phyloP scores from a whole-genome alignment of 2,329 filamentous ascomycete genomes.

The Endothia cerciana region DNA sequence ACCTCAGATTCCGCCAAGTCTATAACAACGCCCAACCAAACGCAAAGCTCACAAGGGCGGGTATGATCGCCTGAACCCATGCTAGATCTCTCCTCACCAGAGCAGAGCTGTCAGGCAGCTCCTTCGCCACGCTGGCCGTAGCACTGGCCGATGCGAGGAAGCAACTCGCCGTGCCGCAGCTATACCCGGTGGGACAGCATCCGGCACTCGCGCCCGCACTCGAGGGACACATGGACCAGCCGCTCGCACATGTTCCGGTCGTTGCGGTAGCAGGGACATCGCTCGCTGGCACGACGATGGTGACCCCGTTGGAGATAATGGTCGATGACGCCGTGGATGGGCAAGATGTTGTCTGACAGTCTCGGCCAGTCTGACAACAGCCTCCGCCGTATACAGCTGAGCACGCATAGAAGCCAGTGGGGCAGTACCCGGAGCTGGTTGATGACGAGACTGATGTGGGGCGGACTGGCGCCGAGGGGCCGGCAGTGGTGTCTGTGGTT shows the following conservation, averaged over 20 bases:
- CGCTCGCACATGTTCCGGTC: slow-evolving; percentile 66
- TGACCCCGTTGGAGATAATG: slow-evolving; percentile 69
- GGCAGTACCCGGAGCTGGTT: slow-evolving; percentile 62
- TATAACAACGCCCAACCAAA: slow-evolving; percentile 22
- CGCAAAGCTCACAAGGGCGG: slow-evolving; percentile 21
- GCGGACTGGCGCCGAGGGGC: slow-evolving; percentile 47
- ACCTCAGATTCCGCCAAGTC: not conserved
- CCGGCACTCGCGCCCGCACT: slow-evolving; percentile 67
- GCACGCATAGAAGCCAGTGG: slow-evolving; percentile 91
- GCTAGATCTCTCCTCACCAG: not conserved
- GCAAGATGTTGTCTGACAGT: slow-evolving; percentile 83
- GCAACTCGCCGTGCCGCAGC: slow-evolving; percentile 74
- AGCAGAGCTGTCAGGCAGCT: slow-evolving; percentile 42
- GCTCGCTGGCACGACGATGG: slow-evolving; percentile 67
- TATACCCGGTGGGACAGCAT: slow-evolving; percentile 81
- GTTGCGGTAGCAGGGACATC: slow-evolving; percentile 48
- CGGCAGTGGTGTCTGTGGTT: slow-evolving; percentile 44
- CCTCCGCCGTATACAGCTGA: slow-evolving; percentile 79
- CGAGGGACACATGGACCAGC: slow-evolving; percentile 75
- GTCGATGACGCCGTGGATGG: slow-evolving; percentile 64
- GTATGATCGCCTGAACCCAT: slow-evolving; percentile 19
- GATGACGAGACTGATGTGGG: slow-evolving; percentile 47
- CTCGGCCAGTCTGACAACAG: slow-evolving; percentile 85
- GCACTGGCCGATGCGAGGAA: slow-evolving; percentile 56
- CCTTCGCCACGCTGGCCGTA: slow-evolving; percentile 62